Base-by-base conservation (phyloP, 2,329 filamentous ascomycete species). In the Xylariaceae sp. region DNA sequence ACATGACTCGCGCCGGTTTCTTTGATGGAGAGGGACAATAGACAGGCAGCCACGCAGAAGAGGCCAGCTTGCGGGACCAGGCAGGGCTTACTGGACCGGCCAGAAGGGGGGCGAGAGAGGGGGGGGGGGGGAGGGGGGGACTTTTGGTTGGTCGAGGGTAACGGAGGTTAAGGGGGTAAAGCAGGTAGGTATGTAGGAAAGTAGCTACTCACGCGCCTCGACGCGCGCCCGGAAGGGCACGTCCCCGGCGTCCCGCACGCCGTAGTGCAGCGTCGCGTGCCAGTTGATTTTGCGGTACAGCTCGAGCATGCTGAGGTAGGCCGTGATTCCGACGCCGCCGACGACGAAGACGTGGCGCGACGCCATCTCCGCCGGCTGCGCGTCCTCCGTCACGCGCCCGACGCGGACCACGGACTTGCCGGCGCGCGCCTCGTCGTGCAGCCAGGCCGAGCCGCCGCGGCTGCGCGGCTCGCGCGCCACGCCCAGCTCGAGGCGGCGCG, bases 261-360 rank as follows among this genome's bases (percentile, higher is more conserved):
- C 75, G 39, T 76, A 80, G 55, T 82, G 77, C 25, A 82, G 53
- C 15, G 62, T 59, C 23, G 65, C 67, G 36, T 67, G 65, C 50
- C 57, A 69, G 46, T 75, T 63, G 38, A 70, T 68, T 4, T 45
- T 19, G 12, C 56, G 49, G 38, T 65, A 64, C 1, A 19, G 33
- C 31, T 68, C 55, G 3, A 74, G 48, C 16, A 75, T 57, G 1
- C 60, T 46, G 7, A 83, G 47, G 42, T 82, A 82, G 0, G 78
- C 78, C 2, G 79, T 83, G 40, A 83, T 70, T 1, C 78, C 79
- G 19, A 83, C 75, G 0, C 78, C 79, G 8, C 73, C 78, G 0
- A 67, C 75, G 19, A 83, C 69, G 45, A 81, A 74, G 24, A 82
- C 61, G 42, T 81, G 77, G 31, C 71, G 63, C 42, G 71, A 74